Base-by-base conservation (phyloP, 352 stramenopile genomes). In the Pythium guiyangense region DNA sequence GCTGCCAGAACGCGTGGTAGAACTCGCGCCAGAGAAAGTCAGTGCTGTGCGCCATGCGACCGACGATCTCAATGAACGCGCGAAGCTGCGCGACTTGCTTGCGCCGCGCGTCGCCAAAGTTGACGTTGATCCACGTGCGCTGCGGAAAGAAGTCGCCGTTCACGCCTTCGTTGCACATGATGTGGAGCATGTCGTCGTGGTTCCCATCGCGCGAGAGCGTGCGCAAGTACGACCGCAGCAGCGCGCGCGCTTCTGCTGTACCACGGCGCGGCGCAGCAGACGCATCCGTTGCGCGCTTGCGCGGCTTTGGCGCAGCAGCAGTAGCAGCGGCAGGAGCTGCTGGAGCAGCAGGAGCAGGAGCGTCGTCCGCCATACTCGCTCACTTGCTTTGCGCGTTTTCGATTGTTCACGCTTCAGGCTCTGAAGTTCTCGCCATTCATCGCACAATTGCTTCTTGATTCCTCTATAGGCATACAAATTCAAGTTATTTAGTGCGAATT, bases 1-100 rank as follows among this genome's bases (percentile, higher is more conserved):
- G 29, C 26, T 53, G 22, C 48, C 29, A 53, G 29, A 53, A 54
- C 31, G 49, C n/a, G 20, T 27, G 29, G 49, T 54, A 54, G 49
- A 43, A n/a, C 18, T 26, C 27, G 18, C 11, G 29, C 49, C 49
- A 45, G 29, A 29, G 20, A 37, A 54, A 22, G 29, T 27, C 31
- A n/a, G 49, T 10, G 10, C 18, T 45, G 17, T n/a, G 17, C 3
- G 27, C 27, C 8, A 53, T 25, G 17, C 31, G n/a, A 11, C 27
- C 18, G 29, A 53, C 18, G 29, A 53, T 26, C 29, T 53, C 47
- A 14, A 52, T 37, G 47, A 52, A 11, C 27, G 47, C 47, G 29
- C 47, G 47, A 26, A 52, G 26, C 6, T 52, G 47, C 26, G 6
- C 22, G 6, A 22, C 15, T 26, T 43, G 27, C 3, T 17, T 25